Evolutionary conservation across 768 basidiomycete species (phyloP).

Genomic region (Tricholoma hemisulphureum): DNA sequence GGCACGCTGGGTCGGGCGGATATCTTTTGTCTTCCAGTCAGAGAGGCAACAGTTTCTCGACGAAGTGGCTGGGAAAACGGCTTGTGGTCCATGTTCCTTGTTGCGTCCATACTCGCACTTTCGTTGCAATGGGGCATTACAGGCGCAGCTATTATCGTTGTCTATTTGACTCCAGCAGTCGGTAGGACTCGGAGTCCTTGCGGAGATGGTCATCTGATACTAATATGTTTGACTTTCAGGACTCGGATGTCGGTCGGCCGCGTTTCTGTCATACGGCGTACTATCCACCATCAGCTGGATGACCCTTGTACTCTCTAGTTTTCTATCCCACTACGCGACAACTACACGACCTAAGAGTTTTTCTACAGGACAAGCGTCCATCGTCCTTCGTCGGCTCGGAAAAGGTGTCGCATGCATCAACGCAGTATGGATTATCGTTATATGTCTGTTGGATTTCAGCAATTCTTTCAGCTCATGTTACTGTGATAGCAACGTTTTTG

Average conservation of each 20-base stretch:
- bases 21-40: conserved; percentile 10
- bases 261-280: too few relatives aligned
- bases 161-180: too few relatives aligned
- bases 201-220: background rate
- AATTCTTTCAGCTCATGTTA: conserved; percentile 35
- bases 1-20: conserved; percentile 18
- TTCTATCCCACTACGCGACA: too few relatives aligned
- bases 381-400: conserved; percentile 28
- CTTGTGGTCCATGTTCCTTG: too few relatives aligned
- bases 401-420: conserved; percentile 30
- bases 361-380: conserved; percentile 18
- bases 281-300: too few relatives aligned
- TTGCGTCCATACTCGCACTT: too few relatives aligned
- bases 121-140: too few relatives aligned
- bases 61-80: too few relatives aligned
- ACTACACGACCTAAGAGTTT: background rate
- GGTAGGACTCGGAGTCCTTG: too few relatives aligned
- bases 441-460: conserved; percentile 33
- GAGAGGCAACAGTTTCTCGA: background rate
- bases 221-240: background rate
- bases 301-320: too few relatives aligned
- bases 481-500: conserved; percentile 34
- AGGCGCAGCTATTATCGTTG: too few relatives aligned
- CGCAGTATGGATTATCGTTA: conserved; percentile 28
- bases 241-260: too few relatives aligned